Conservation (phyloP, 371 early-diverging fungal genomes). For the Entomophthora muscae region DNA sequence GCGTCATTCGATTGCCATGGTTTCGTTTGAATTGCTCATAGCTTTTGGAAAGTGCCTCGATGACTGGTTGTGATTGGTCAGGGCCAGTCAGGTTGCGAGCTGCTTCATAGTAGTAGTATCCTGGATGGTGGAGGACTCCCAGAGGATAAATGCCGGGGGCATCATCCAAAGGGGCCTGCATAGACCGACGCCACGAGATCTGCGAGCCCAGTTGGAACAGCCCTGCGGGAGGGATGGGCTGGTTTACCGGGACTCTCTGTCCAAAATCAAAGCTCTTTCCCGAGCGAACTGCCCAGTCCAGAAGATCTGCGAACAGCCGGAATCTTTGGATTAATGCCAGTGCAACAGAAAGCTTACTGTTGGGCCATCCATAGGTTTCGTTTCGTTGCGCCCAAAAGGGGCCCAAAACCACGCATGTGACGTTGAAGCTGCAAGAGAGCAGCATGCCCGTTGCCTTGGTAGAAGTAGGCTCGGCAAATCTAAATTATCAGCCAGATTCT, state of each 20-base stretch:
- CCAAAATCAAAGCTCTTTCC: neutral
- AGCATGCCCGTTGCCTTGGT: neutral
- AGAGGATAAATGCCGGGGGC: slow-evolving; percentile 30
- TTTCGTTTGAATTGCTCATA: slow-evolving; percentile 73
- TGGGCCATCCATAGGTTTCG: slow-evolving; percentile 62
- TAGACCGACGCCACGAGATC: neutral
- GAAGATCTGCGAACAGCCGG: neutral
- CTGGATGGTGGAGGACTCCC: slow-evolving; percentile 63
- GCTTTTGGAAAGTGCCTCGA: slow-evolving; percentile 66
- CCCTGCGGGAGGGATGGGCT: neutral
- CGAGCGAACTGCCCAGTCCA: neutral
- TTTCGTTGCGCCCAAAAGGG: slow-evolving; percentile 22
- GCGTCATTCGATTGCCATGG: slow-evolving; percentile 55
- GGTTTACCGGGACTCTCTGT: neutral
- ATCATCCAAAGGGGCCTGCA: neutral
- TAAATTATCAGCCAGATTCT: too few species aligned
- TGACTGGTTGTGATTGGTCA: slow-evolving; percentile 47
- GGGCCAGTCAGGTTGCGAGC: slow-evolving; percentile 26
- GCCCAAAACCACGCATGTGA: slow-evolving; percentile 5
- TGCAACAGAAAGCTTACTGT: slow-evolving; percentile 40
- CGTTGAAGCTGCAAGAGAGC: slow-evolving; percentile 2
- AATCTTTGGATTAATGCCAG: too few species aligned
- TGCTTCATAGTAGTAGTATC: slow-evolving; percentile 65
- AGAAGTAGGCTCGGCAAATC: neutral
- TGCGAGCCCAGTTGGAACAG: neutral